Evolutionary conservation across 1,139 yeast species (phyloP), one percentile per base, ranked within the genome.

Genomic region (Lodderomyces beijingensis): DNA sequence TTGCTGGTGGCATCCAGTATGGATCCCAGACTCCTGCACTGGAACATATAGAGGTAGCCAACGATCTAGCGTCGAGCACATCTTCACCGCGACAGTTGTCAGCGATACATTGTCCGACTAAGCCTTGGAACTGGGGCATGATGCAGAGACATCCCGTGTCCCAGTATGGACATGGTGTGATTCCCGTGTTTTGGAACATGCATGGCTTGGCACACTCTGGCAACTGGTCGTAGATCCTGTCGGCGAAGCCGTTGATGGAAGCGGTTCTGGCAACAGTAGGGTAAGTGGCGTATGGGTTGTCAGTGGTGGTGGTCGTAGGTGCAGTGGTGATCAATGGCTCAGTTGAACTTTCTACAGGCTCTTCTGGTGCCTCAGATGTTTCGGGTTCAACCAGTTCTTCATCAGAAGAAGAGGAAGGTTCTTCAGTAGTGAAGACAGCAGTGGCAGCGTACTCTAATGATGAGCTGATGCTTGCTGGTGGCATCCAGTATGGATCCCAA

Each of bases 1-100:
- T 51, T 10, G 51, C 47, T 25, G 48, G 55, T 33, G 66, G 55
- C 57, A 61, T 57, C 73, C 72, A 68, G 35, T 40, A 52, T 31
- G 56, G 57, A 19, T 60, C 49, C 41, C 62, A 57, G 14, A 67
- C 76, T 33, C 75, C 75, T 17, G 62, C 74, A 12, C 44, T 42
- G 27, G 55, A 44, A 46, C 76, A 70, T 29, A 65, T 37, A 6
- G 72, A 63, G 9, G 47, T 45, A 19, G 73, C 75, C 40, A 62
- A 50, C 16, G 57, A 45, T 15, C 73, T 65, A 31, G 70, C 70
- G 14, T 40, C 22, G 9, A 37, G 51, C 25, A 70, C 68, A 29
- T 66, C 68, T 4, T 42, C 27, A 30, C 71, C 74, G 13, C 47
- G 26, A 41, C 65, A 60, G 16, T 41, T 40, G 4, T 41, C 31